Base-by-base conservation (phyloP, 2,329 filamentous ascomycete genomes). In the Fusarium papillatum region DNA sequence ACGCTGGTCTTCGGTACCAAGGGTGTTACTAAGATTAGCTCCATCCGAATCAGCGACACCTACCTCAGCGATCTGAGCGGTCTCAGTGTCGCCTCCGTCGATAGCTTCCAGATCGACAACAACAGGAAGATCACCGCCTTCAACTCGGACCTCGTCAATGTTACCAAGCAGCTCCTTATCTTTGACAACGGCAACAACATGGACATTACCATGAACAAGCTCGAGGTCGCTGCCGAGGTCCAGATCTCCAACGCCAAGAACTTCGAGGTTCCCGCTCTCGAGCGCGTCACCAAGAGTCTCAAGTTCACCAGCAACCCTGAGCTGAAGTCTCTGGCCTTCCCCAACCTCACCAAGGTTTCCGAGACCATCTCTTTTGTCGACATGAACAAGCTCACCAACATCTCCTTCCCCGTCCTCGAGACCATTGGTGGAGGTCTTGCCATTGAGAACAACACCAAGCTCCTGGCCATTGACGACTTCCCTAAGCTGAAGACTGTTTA, bases 361-460 rank as follows among this genome's bases (percentile, higher is more conserved):
- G 81, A 86, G 64, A 81, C 81, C 22, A 81, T 94, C 71, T 91
- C 91, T 5, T 91, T 94, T 80, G 88, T 91, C 82, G 89, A 89
- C 86, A 93, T 93, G 87, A 84, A 85, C 50, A 83, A 88, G 72
- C 86, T 94, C 63, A 83, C 86, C 83, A 98, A 98, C 90, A 89
- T 98, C 85, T 92, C 93, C 71, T 90, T 98, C 85, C 93, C 94
- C 60, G 59, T 82, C 26, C 89, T 98, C 57, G 89, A 88, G 77
- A 89, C 86, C 66, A 90, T 98, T 80, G 91, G 90, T 78, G 96
- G 95, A 87, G 95, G 94, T 83, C 91, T 98, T 83, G 92, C 94
- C 79, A 91, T 99, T 82, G 93, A 94, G 86, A 98, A 98, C 91
- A 98, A 98, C 93, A 95, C 95, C 72, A 87, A 88, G 68, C 90